Percentiles rank a stretch among this genome's conserved stretches.
These are phyloP conservation scores for Scheffersomyces spartinae DNA, from an alignment of 805 yeast species.

Conservation along the genomic window DNA sequence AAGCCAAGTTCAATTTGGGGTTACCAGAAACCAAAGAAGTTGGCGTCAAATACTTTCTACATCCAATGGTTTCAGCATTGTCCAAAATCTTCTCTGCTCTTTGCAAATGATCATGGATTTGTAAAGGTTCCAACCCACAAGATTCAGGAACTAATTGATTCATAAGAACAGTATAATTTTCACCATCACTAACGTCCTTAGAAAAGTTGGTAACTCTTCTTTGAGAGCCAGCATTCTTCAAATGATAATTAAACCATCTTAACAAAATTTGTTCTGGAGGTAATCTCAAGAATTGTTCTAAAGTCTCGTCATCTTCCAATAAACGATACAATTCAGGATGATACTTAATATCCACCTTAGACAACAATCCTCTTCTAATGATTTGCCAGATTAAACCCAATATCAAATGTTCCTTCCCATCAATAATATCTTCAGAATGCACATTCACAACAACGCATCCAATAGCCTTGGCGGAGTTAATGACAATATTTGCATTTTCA, in stretches of 20 bases:
- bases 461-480: constrained; percentile 97
- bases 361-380: constrained; percentile 87
- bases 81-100: constrained; percentile 82
- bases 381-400: constrained; percentile 95
- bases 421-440: constrained; percentile 89
- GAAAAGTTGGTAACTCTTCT: constrained; percentile 83
- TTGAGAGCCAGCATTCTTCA: constrained; percentile 83
- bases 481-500: constrained; percentile 95
- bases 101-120: constrained; percentile 57
- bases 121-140: constrained; percentile 77
- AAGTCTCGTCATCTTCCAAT: constrained; percentile 91
- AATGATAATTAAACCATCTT: constrained; percentile 96
- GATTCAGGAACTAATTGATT: constrained; percentile 77
- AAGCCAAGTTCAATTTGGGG: constrained; percentile 92
- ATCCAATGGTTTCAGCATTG: constrained; percentile 84
- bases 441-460: constrained; percentile 98
- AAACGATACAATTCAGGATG: constrained; percentile 95
- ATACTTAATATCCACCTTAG: constrained; percentile 89
- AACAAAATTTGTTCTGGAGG: constrained; percentile 96
- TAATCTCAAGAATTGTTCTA: constrained; percentile 89
- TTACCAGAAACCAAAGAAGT: constrained; percentile 89
- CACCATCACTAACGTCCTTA: constrained; percentile 86
- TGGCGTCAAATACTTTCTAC: constrained; percentile 92
- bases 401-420: constrained; percentile 87
- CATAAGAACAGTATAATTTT: constrained; percentile 80